Evolutionary conservation across 305 asterid species (phyloP), one percentile per base, ranked within the genome.

Genomic region (Coffea humblotiana): DNA sequence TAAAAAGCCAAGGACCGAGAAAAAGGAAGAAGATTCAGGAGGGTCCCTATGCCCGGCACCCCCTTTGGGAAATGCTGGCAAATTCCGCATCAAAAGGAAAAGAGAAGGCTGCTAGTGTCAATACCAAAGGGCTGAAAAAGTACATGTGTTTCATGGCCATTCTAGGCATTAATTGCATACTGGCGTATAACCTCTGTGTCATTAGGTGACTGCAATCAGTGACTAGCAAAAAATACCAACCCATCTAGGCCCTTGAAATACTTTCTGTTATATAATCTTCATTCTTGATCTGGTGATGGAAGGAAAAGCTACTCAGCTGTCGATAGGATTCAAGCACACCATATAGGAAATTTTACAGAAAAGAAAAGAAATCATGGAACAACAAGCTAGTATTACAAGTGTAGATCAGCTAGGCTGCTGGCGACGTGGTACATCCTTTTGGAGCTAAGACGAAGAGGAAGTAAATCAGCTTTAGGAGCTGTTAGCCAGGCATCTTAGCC

Each of bases 111-210:
- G 75, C 88, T 77, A 72, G 72, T 51, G 64, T 82, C 82, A 86
- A 82, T 64, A 56, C 74, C 72, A 93, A 90, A 74, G 81, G 83
- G 83, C 82, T 87, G 37, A 90, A 82, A 82, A 83, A 83, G 70
- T 88, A 83, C 64, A 82, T 90, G 61, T 93, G 98, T 81, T 89
- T 89, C 84, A 69, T 85, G 16, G 16, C 66, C 88, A 19, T 90
- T 91, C 83, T 90, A 83, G 81, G 73, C 58, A 15, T 5, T 52
- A 14, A 51, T 18, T 21, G 74, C 27, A 15, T 40, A 23, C 12
- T 45, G 32, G 32, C n/a, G 6, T 45, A 45, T 45, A 45, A 40
- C 74, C 25, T 29, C 1, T 5, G 18, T 49, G 54, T 25, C 35
- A 5, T 19, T 72, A 13, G n/a, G 18, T 72, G 61, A n/a, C 58